Evolutionary conservation across 306 rosid genomes (phyloP), one percentile per base, ranked within the genome.

Genomic region (Mucuna pruriens): DNA sequence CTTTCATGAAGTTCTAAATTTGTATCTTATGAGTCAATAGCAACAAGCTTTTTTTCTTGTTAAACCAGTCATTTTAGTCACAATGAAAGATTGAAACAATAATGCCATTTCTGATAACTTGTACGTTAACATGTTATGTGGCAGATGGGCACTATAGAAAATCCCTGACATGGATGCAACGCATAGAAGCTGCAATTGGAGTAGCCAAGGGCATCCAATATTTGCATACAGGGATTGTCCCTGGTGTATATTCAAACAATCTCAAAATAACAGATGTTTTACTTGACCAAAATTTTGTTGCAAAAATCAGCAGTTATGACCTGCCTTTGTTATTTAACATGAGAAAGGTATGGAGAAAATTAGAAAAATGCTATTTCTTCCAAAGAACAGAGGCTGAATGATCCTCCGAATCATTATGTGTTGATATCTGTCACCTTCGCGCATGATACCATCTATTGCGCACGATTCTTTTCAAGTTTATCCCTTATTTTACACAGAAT

Each of bases 301-400:
- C 98, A 26, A 93, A 95, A 85, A 93, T 95, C 81, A 86, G 96
- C 87, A 84, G 84, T 82, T 95, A 93, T 71, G 88, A 87, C 76
- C 80, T 88, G 75, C 92, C 97, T 49, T 74, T 93, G 39, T 74
- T 90, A 74, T 86, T 91, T 36, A 80, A 85, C 67, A 79, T 74
- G 46, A 83, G 81, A 23, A 85, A 90, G 98, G 97, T 95, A 84
- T 70, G 79, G 26, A 68, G 36, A 74, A 80, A 34, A 82, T 83
- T 29, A 29, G n/a, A n/a, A n/a, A n/a, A n/a, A n/a, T n/a, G n/a
- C n/a, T n/a, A n/a, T n/a, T n/a, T n/a, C n/a, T n/a, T n/a, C n/a
- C n/a, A n/a, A n/a, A n/a, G n/a, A n/a, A n/a, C n/a, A n/a, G n/a
- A n/a, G n/a, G n/a, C n/a, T n/a, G n/a, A n/a, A n/a, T n/a, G n/a